Conservation (phyloP, 768 basidiomycete species). For the Suillus luteus region DNA sequence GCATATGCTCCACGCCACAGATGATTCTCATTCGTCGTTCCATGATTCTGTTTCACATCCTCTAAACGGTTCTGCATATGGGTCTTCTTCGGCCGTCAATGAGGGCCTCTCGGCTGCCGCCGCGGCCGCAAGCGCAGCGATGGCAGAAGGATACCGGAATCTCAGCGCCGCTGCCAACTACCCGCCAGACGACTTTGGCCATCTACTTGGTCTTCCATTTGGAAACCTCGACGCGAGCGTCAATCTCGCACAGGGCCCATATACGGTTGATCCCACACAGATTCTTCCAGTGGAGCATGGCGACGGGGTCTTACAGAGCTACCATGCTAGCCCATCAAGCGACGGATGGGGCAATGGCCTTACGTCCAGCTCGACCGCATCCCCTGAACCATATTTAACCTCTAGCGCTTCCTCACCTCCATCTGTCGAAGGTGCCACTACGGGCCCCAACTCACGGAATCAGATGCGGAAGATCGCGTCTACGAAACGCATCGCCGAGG, state of each 20-base stretch:
- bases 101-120: slow-evolving; percentile 68
- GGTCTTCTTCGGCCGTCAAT: slow-evolving; percentile 33
- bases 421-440: slow-evolving; percentile 53
- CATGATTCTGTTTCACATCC: slow-evolving; percentile 35
- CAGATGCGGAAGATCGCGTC: slow-evolving; percentile 63
- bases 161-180: slow-evolving; percentile 55
- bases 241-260: slow-evolving; percentile 48
- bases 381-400: slow-evolving; percentile 71
- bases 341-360: slow-evolving; percentile 78
- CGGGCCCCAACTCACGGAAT: slow-evolving; percentile 29
- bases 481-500: slow-evolving; percentile 61
- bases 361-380: slow-evolving; percentile 66
- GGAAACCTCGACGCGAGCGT: slow-evolving; percentile 49
- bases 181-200: slow-evolving; percentile 61
- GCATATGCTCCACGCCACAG: slow-evolving; percentile 33
- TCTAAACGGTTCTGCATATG: slow-evolving; percentile 35
- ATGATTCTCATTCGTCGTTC: slow-evolving; percentile 31
- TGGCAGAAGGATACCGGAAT: slow-evolving; percentile 75
- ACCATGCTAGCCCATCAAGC: slow-evolving; percentile 79
- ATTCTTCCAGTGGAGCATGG: slow-evolving; percentile 54
- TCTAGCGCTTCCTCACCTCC: slow-evolving; percentile 77
- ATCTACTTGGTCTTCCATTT: slow-evolving; percentile 68
- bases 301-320: slow-evolving; percentile 46
- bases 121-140: slow-evolving; percentile 63
- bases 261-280: slow-evolving; percentile 92